phyloP scores from a whole-genome alignment of 805 yeast species.

The Lachancea waltii region DNA sequence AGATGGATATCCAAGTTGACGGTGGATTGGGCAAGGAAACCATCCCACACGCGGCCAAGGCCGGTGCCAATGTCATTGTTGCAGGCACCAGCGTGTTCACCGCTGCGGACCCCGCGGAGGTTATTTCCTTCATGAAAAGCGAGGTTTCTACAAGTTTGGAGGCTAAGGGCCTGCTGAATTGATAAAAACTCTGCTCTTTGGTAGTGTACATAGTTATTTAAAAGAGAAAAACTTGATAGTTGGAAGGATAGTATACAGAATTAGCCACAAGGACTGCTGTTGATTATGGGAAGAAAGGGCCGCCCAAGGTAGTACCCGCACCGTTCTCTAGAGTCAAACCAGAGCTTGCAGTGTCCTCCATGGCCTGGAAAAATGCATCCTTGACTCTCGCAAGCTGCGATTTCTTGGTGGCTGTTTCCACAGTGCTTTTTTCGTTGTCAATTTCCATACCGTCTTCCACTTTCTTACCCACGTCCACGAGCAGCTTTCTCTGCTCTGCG shows the following conservation, averaged over 20 bases:
- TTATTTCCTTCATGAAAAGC: conserved; percentile 60
- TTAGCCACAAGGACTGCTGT: background rate
- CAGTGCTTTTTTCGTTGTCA: conserved; percentile 25
- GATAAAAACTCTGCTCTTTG: background rate
- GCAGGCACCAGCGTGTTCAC: conserved; percentile 94
- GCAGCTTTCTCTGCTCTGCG: conserved; percentile 49
- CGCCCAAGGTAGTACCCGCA: conserved; percentile 81
- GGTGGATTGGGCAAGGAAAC: conserved; percentile 91
- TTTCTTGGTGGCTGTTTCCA: conserved; percentile 31
- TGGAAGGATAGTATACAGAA: background rate
- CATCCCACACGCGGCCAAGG: conserved; percentile 80
- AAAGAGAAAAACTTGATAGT: background rate
- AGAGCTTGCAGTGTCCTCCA: conserved; percentile 49
- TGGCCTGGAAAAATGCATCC: conserved; percentile 65
- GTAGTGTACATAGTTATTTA: conserved; percentile 1
- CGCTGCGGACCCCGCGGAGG: conserved; percentile 71
- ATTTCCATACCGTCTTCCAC: conserved; percentile 47
- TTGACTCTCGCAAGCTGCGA: conserved; percentile 39
- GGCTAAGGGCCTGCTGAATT: conserved; percentile 37
- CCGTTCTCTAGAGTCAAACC: conserved; percentile 45
- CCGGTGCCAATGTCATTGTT: conserved; percentile 97
- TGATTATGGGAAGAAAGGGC: conserved; percentile 48
- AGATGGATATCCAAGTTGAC: conserved; percentile 87
- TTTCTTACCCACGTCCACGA: conserved; percentile 44
- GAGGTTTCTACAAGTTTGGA: conserved; percentile 49